phyloP scores from a whole-genome alignment of 106 monocot genomes.

The Gastrodia elata region DNA sequence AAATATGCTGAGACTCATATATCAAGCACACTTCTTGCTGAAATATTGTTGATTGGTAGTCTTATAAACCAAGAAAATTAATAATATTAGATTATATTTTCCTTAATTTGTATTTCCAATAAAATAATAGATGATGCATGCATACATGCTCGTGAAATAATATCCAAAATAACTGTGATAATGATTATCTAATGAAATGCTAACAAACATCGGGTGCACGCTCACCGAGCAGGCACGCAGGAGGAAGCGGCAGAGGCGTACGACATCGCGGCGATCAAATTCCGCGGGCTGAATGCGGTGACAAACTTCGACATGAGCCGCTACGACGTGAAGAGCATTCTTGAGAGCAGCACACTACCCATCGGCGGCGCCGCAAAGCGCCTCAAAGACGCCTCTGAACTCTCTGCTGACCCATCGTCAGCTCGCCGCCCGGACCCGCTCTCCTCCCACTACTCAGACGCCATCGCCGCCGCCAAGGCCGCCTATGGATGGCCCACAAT shows the following conservation, averaged over 20 bases:
- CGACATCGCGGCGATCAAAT: conserved; percentile 97
- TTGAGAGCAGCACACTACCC: conserved; percentile 85
- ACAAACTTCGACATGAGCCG: conserved; percentile 99
- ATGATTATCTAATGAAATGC: too few species aligned
- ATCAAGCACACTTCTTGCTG: too few species aligned
- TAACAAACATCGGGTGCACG: too few species aligned
- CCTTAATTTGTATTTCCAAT: too few species aligned
- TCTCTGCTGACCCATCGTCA: conserved; percentile 19
- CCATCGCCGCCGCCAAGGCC: conserved; percentile 20
- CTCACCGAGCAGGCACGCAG: conserved; percentile 69
- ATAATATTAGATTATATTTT: too few species aligned
- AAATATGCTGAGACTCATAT: too few species aligned
- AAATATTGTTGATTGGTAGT: too few species aligned
- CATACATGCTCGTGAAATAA: too few species aligned
- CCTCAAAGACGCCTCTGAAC: conserved; percentile 57
- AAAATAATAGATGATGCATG: too few species aligned
- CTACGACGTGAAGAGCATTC: conserved; percentile 95
- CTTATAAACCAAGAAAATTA: too few species aligned
- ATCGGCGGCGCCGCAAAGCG: conserved; percentile 90
- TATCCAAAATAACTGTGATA: too few species aligned
- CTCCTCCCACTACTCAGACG: conserved; percentile 28
- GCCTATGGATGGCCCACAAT: conserved; percentile 57
- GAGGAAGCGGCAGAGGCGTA: conserved; percentile 99
- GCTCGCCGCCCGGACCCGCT: conserved; percentile 20
- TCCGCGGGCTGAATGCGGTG: conserved; percentile 90